phyloP scores from a whole-genome alignment of 257 asterid genomes.

The Paulownia fortunei region DNA sequence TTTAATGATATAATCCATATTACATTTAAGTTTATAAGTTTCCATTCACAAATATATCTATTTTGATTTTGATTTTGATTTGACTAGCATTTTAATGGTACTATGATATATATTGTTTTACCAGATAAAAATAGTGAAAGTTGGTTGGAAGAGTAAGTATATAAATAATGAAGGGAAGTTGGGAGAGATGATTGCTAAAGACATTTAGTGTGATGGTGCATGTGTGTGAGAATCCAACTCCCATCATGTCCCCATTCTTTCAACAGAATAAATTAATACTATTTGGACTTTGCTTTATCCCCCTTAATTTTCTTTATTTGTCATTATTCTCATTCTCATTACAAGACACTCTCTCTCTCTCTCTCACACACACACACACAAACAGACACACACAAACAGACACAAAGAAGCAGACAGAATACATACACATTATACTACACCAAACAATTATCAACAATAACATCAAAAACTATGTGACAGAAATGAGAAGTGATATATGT shows the following conservation, averaged over 20 bases:
- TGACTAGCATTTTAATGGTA: no score
- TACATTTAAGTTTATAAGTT: no score
- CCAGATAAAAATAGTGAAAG: constrained; percentile 20
- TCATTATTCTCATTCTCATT: constrained; percentile 29
- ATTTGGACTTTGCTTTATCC: constrained; percentile 15
- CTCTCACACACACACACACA: neutral
- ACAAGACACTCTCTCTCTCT: neutral
- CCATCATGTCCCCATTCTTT: constrained; percentile 57
- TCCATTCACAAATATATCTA: no score
- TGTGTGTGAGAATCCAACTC: constrained; percentile 55
- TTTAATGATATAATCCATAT: no score
- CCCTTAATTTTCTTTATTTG: constrained; percentile 27
- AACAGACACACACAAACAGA: neutral
- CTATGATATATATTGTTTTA: no score
- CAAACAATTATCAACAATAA: neutral
- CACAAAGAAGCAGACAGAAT: neutral
- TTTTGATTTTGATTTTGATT: no score
- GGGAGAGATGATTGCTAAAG: constrained; percentile 43
- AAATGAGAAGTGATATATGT: neutral
- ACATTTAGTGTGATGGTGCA: constrained; percentile 46
- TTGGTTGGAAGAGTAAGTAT: neutral
- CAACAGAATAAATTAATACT: constrained; percentile 42
- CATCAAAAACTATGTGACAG: neutral
- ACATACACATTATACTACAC: neutral
- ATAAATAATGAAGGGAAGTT: neutral